These are phyloP conservation scores for Schizopora paradoxa DNA, from an alignment of 1,284 basidiomycete genomes.

Conservation along the genomic window DNA sequence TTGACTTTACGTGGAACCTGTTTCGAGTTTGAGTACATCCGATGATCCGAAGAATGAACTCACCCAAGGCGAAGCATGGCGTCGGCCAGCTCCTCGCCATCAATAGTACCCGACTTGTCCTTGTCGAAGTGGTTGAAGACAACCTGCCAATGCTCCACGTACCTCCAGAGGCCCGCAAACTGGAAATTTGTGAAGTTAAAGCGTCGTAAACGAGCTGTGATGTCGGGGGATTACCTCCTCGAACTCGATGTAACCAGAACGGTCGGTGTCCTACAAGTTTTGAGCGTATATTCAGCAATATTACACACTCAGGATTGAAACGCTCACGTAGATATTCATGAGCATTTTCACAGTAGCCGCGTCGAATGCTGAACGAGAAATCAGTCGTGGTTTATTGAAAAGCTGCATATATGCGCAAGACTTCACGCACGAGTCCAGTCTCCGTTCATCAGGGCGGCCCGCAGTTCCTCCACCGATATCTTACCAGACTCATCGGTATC, in stretches of 20 bases:
- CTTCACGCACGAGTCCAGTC: conserved; percentile 76
- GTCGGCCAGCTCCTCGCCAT: conserved; percentile 54
- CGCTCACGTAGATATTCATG: conserved; percentile 72
- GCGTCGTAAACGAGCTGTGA: not conserved
- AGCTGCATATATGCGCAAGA: too few relatives aligned
- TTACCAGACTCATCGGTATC: conserved; percentile 64
- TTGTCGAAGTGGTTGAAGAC: conserved; percentile 76
- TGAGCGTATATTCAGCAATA: conserved; percentile 8
- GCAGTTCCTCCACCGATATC: conserved; percentile 61
- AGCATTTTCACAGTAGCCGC: conserved; percentile 78
- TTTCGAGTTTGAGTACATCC: conserved; percentile 51
- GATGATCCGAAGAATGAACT: conserved; percentile 13
- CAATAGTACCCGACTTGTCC: conserved; percentile 72
- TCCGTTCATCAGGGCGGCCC: conserved; percentile 71
- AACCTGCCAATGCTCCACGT: conserved; percentile 79
- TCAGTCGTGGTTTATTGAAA: conserved; percentile 2
- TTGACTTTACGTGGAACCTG: conserved; percentile 53
- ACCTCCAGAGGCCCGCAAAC: conserved; percentile 76
- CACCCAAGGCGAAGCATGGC: conserved; percentile 67
- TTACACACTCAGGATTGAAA: not conserved
- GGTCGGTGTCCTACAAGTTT: conserved; percentile 72
- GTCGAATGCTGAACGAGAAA: conserved; percentile 55
- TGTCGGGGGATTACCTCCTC: conserved; percentile 59
- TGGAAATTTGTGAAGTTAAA: conserved; percentile 26
- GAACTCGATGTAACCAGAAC: conserved; percentile 71